A percentile compares a stretch with the other conserved stretches of the same genome.
phyloP scores from a whole-genome alignment of 768 basidiomycete species.

The Mycena leptocephala region DNA sequence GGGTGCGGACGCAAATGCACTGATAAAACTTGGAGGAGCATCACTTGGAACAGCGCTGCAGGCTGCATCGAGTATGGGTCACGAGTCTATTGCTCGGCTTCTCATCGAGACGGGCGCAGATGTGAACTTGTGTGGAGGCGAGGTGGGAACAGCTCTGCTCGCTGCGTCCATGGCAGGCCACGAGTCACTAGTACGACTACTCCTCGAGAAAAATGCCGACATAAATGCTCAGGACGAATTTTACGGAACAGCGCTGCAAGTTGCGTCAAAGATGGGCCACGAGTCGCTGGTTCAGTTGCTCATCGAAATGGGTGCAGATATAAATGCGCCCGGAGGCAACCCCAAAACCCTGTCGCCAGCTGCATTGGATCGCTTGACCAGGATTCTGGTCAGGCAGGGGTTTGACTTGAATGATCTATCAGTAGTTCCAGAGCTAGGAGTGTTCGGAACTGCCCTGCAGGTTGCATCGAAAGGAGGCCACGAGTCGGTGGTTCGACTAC shows the following conservation, averaged over 20 bases:
- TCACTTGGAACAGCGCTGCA: constrained; percentile 7
- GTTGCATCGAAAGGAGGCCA: not conserved
- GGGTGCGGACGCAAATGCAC: not conserved
- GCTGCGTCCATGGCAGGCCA: not conserved
- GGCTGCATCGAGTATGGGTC: not conserved
- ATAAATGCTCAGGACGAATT: too few relatives aligned
- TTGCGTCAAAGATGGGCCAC: too few relatives aligned
- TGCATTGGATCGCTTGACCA: not conserved
- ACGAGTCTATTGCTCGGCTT: not conserved
- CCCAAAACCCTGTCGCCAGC: not conserved
- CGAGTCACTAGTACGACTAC: not conserved
- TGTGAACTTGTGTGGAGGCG: not conserved
- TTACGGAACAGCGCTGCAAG: too few relatives aligned
- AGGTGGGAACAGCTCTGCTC: not conserved
- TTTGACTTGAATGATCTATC: not conserved
- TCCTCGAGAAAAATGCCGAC: not conserved
- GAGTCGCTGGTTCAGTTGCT: too few relatives aligned
- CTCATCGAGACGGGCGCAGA: too few relatives aligned
- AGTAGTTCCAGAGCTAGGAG: not conserved
- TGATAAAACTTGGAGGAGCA: not conserved
- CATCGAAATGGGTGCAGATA: constrained; percentile 4
- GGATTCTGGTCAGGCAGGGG: not conserved
- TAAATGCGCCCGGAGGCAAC: not conserved
- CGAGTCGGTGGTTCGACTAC: not conserved
- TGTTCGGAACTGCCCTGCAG: constrained; percentile 5